Base-by-base conservation (phyloP, 768 basidiomycete genomes). In the Russula brevipes region DNA sequence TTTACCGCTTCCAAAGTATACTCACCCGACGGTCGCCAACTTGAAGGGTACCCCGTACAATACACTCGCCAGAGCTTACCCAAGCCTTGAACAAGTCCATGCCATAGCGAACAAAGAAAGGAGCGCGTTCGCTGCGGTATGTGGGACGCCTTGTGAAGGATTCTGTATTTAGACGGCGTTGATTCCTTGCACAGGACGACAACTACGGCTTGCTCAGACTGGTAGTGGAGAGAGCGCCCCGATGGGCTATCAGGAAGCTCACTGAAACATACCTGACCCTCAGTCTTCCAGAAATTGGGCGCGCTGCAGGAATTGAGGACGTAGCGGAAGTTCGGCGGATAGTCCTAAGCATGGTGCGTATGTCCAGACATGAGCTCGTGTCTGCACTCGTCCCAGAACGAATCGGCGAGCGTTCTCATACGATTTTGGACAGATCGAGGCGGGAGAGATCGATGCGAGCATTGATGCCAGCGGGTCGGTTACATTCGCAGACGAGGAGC, bases 211-310 rank as follows among this genome's bases (percentile, higher is more conserved):
- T 96, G 38, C 73, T 91, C 41, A 72, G 77, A 42, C 85, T 86
- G 64, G 88, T 84, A 2, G 75, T 91, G 33, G 81, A 82, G 5
- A 83, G 84, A 16, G 86, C 89, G 0, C 88, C 90, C 0, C 79
- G 88, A 19, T 93, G 92, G 85, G 77, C 83, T 53, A 82, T 94
- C 68, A 85, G 84, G 73, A 88, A 85, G 71, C 82, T 94, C 60
- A 94, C 88, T 0, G 82, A 82, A 55, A 93, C 93, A 2, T 96
- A 93, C 69, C 79, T 92, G 45, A 91, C 89, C 0, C 82, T 93
- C 16, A 81, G 86, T 41, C 74, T 94, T 8, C 73, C 79, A 0
- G 89, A 94, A 66, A 91, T 95, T 54, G 86, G 82, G 3, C 78
- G 77, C 16, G 76, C 78, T 11, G 76, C 82, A 69, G 77, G 78